Percentiles rank a stretch among this genome's conserved stretches.
Conservation (phyloP, 2,329 filamentous ascomycete species). For the Diplodia corticola region DNA sequence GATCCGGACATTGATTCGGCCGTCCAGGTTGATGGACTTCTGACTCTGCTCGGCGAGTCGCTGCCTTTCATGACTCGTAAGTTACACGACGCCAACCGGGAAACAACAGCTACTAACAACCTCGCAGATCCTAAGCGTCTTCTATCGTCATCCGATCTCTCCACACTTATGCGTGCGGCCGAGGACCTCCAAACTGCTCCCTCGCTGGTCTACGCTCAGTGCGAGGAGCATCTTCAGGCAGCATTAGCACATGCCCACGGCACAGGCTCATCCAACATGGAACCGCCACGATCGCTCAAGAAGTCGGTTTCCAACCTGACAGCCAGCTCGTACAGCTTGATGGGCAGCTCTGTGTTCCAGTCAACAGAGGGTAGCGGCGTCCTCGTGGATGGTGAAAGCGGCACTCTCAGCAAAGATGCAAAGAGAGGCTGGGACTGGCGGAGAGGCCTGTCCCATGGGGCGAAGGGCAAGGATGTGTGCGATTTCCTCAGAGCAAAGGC, state of each 20-base stretch:
- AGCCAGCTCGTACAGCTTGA: constrained; percentile 60
- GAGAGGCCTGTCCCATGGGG: constrained; percentile 56
- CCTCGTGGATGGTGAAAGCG: constrained; percentile 37
- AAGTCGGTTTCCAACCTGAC: constrained; percentile 57
- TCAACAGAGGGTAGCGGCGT: constrained; percentile 51
- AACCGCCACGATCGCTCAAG: constrained; percentile 50
- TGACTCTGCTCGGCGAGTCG: constrained; percentile 80
- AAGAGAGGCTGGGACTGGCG: constrained; percentile 75
- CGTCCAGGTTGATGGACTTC: constrained; percentile 82
- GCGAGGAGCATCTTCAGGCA: constrained; percentile 75
- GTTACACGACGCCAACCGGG: constrained; percentile 27
- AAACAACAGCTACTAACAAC: constrained; percentile 29
- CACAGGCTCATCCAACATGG: constrained; percentile 25
- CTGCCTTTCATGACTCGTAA: constrained; percentile 67
- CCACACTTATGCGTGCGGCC: constrained; percentile 71
- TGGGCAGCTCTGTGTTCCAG: constrained; percentile 69
- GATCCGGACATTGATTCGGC: constrained; percentile 79
- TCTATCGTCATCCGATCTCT: constrained; percentile 72
- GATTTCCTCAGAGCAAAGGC: constrained; percentile 70
- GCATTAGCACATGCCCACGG: constrained; percentile 68
- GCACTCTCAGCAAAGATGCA: constrained; percentile 34
- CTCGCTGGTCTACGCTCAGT: constrained; percentile 69
- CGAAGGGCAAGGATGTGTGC: constrained; percentile 69
- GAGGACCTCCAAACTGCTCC: constrained; percentile 79
- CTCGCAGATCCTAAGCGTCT: constrained; percentile 51